These are phyloP conservation scores for Sclerotinia trifoliorum DNA, from an alignment of 2,329 filamentous ascomycete genomes.

Conservation along the genomic window DNA sequence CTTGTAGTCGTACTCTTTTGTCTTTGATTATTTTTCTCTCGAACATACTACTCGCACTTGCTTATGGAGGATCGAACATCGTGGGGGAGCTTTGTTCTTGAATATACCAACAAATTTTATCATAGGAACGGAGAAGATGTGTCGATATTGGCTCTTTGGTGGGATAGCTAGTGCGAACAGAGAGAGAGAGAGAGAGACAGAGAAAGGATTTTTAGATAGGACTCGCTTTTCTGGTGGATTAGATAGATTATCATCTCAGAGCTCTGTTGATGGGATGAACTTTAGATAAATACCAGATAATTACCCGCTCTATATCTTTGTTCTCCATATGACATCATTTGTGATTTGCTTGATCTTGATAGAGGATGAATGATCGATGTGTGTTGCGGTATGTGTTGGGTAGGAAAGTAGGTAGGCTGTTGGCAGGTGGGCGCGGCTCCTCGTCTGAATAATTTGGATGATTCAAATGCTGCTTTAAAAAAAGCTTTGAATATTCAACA, in stretches of 20 bases:
- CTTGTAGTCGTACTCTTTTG: slow-evolving; percentile 48
- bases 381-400: too few species aligned
- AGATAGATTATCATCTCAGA: slow-evolving; percentile 36
- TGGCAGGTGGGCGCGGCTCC: too few species aligned
- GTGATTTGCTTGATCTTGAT: slow-evolving; percentile 1
- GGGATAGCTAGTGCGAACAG: slow-evolving; percentile 16
- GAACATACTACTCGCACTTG: slow-evolving; percentile 19
- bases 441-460: too few species aligned
- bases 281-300: slow-evolving; percentile 39
- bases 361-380: too few species aligned
- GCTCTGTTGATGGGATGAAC: slow-evolving; percentile 6
- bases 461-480: too few species aligned
- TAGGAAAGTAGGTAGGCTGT: too few species aligned
- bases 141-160: slow-evolving; percentile 18
- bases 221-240: slow-evolving; percentile 42
- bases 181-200: slow-evolving; percentile 4
- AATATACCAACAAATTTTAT: slow-evolving; percentile 15
- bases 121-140: slow-evolving; percentile 18
- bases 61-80: slow-evolving; percentile 26
- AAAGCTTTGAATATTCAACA: too few species aligned
- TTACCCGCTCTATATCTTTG: slow-evolving; percentile 40
- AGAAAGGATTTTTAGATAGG: slow-evolving; percentile 31
- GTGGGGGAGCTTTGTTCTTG: slow-evolving; percentile 14
- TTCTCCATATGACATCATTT: background rate
- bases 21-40: slow-evolving; percentile 24